Evolutionary conservation across 2,329 filamentous ascomycete species (phyloP).

Genomic region (Neopestalotiopsis clavispora): DNA sequence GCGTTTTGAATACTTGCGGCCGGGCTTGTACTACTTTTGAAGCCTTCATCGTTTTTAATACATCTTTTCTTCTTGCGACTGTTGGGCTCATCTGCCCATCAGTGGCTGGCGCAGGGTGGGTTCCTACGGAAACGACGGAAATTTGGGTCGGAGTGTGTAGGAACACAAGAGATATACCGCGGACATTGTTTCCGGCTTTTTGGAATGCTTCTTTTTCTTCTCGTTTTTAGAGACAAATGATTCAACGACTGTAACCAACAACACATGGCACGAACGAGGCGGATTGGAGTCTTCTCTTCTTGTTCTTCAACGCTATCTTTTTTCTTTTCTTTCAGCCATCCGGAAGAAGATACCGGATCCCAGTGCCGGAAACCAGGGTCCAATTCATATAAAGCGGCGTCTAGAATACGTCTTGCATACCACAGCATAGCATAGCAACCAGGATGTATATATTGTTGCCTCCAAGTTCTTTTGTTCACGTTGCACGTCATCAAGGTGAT

Average conservation of each 20-base stretch:
- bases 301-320: background rate
- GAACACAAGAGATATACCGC: slow-evolving; percentile 11
- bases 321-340: background rate
- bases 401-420: slow-evolving; percentile 15
- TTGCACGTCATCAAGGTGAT: background rate
- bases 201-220: slow-evolving; percentile 10
- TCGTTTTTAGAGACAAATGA: slow-evolving; percentile 11
- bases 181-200: slow-evolving; percentile 9
- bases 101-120: slow-evolving; percentile 11
- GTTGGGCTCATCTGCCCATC: background rate
- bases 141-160: background rate
- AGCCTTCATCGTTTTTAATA: slow-evolving; percentile 24
- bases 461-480: background rate
- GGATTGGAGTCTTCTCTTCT: slow-evolving; percentile 12
- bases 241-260: slow-evolving; percentile 6
- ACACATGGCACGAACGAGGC: slow-evolving; percentile 10
- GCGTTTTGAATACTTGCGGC: background rate
- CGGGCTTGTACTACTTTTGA: background rate
- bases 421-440: slow-evolving; percentile 26
- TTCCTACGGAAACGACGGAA: slow-evolving; percentile 6
- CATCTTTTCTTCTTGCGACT: background rate
- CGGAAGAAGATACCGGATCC: background rate
- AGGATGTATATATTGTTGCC: slow-evolving; percentile 23
- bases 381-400: background rate
- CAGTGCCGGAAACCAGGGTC: slow-evolving; percentile 1